Evolutionary conservation across 2,329 filamentous ascomycete species (phyloP), one percentile per base, ranked within the genome.

Genomic region (Magnaporthiopsis poae): DNA sequence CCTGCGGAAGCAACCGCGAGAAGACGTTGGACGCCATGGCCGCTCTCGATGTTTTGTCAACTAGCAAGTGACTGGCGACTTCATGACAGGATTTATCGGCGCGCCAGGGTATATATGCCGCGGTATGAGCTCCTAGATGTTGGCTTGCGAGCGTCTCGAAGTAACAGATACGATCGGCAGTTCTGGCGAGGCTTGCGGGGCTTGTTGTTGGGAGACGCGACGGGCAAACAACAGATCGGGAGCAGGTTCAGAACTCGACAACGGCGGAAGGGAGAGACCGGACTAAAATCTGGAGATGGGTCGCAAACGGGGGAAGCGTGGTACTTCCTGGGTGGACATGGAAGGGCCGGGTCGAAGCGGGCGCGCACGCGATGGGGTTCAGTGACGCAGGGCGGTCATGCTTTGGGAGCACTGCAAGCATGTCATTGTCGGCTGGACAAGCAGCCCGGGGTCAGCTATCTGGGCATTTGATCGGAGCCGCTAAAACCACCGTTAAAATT

Each of bases 21-120:
- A 84, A 82, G 63, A 82, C 73, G 65, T 82, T 82, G 65, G 78
- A 77, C 64, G 81, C 73, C 81, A 84, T 84, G 63, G 68, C 59
- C 25, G 59, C 4, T 64, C 15, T 27, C 60, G 60, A 8, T 31
- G 15, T 63, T 56, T 25, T 56, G 5, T 56, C 46, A 11, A 7
- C 46, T 56, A 3, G 7, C 7, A 21, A n/a, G n/a, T 56, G 5
- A 25, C 46, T 56, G 21, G 3, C 21, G 46, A 21, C n/a, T 56
- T 21, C 46, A 56, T 56, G 46, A 11, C 46, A 56, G 46, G 46
- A 21, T 25, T 2, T 56, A 25, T 11, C 9, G 46, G 46, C n/a
- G 46, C 21, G 46, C 46, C 21, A n/a, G 3, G n/a, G 9, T n/a
- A 25, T 25, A 1, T n/a, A 21, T n/a, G 46, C 46, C 9, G 46